A percentile compares a stretch with the other conserved stretches of the same genome.
Evolutionary conservation across 495 filamentous ascomycete genomes (phyloP).

Genomic region (Evernia prunastri): DNA sequence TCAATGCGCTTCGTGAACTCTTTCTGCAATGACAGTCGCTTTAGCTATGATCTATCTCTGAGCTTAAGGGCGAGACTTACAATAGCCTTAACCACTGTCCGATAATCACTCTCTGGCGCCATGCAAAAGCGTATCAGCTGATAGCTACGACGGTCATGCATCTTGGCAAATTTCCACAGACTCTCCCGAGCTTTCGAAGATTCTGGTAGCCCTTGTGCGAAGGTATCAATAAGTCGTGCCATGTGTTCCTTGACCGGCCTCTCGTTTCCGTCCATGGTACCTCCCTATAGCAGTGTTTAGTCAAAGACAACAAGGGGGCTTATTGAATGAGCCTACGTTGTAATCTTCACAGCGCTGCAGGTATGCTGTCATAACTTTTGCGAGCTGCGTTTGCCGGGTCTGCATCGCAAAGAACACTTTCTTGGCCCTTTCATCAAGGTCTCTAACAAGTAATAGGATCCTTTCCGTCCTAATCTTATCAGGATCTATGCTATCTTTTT

Average conservation of each 20-base stretch:
- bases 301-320: too few relatives aligned
- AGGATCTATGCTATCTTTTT: conserved; percentile 53
- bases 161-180: conserved; percentile 83
- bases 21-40: conserved; percentile 37
- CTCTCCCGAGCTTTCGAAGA: conserved; percentile 57
- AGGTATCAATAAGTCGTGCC: conserved; percentile 55
- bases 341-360: conserved; percentile 76
- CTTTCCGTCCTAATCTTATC: conserved; percentile 83
- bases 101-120: conserved; percentile 82
- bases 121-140: conserved; percentile 82
- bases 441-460: conserved; percentile 70
- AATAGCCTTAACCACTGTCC: conserved; percentile 79
- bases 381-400: conserved; percentile 61
- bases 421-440: conserved; percentile 70
- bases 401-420: conserved; percentile 88
- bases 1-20: conserved; percentile 81
- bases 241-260: conserved; percentile 62
- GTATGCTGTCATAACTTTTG: conserved; percentile 62
- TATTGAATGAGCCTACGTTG: conserved; percentile 45
- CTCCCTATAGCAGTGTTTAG: conserved; percentile 47
- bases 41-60: not conserved
- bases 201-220: conserved; percentile 72
- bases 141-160: conserved; percentile 84
- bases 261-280: conserved; percentile 67
- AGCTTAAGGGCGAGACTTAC: conserved; percentile 25